Evolutionary conservation across 2,329 filamentous ascomycete species (phyloP).

Genomic region (Chrysoporthe puriensis): DNA sequence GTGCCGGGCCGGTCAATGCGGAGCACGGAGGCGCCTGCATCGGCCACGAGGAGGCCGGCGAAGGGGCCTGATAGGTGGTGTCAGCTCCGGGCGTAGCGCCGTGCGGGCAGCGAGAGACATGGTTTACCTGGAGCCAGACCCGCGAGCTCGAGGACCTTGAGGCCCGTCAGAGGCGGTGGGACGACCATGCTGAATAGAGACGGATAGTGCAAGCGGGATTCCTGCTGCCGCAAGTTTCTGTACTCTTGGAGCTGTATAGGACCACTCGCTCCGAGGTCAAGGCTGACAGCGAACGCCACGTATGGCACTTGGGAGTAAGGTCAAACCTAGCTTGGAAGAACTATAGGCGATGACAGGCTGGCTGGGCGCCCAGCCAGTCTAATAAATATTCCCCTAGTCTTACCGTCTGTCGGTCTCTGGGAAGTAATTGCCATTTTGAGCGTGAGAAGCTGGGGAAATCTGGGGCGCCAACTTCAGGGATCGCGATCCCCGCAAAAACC

Average conservation of each 20-base stretch:
- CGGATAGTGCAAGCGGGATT: neutral
- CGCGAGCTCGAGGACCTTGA: slow-evolving; percentile 64
- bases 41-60: slow-evolving; percentile 83
- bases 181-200: slow-evolving; percentile 39
- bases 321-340: neutral
- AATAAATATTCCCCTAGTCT: too few species aligned
- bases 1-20: slow-evolving; percentile 72
- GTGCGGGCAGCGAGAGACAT: neutral
- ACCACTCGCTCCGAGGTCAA: neutral
- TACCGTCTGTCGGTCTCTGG: neutral
- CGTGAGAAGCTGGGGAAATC: neutral
- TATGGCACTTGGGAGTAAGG: neutral
- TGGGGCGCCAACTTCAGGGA: neutral
- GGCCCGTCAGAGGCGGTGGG: slow-evolving; percentile 50
- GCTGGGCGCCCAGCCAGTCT: neutral
- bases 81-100: slow-evolving; percentile 20
- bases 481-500: slow-evolving; percentile 1
- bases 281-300: neutral
- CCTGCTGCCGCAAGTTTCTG: too few species aligned
- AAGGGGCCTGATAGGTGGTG: slow-evolving; percentile 68
- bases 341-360: neutral
- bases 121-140: slow-evolving; percentile 63
- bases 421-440: neutral
- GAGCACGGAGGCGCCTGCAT: slow-evolving; percentile 85
- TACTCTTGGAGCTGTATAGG: neutral